Percentiles rank a stretch among this genome's conserved stretches.
phyloP scores from a whole-genome alignment of 108 stramenopile genomes.

The Stephanodiscus minutulus region DNA sequence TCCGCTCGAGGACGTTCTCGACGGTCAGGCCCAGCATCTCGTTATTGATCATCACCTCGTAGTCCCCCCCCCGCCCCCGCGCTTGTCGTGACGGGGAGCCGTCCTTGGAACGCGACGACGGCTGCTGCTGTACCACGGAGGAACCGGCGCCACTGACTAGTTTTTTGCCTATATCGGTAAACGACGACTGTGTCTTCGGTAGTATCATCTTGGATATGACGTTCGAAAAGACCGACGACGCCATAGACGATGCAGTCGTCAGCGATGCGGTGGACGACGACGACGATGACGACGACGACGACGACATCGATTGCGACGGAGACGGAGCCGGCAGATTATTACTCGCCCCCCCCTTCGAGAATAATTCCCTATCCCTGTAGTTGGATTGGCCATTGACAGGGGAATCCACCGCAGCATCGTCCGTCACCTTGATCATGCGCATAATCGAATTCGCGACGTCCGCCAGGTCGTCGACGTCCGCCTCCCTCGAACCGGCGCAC shows the following conservation, averaged over 20 bases:
- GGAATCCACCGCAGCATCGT: not conserved
- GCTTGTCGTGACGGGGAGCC: not conserved
- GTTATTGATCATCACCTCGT: constrained; percentile 72
- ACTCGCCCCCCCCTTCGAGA: not conserved
- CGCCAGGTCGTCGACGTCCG: not conserved
- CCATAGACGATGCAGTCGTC: constrained; percentile 23
- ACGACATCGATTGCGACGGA: constrained; percentile 4
- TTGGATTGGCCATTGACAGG: not conserved
- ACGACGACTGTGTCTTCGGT: constrained; percentile 30
- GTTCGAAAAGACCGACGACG: constrained; percentile 36
- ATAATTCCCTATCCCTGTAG: not conserved
- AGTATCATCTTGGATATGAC: constrained; percentile 34
- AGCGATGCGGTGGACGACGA: constrained; percentile 11
- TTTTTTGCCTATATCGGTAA: constrained; percentile 39
- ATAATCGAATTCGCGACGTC: not conserved
- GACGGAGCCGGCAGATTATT: not conserved
- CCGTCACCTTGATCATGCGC: not conserved
- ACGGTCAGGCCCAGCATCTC: constrained; percentile 92
- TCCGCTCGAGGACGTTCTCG: constrained; percentile 89
- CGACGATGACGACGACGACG: constrained; percentile 2
- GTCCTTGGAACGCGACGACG: not conserved
- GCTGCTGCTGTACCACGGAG: not conserved
- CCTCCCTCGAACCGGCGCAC: constrained; percentile 8
- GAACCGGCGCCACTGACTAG: constrained; percentile 10
- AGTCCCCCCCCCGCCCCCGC: constrained; percentile 42